Conservation (phyloP, 768 basidiomycete genomes). For the Pholiota microspora region DNA sequence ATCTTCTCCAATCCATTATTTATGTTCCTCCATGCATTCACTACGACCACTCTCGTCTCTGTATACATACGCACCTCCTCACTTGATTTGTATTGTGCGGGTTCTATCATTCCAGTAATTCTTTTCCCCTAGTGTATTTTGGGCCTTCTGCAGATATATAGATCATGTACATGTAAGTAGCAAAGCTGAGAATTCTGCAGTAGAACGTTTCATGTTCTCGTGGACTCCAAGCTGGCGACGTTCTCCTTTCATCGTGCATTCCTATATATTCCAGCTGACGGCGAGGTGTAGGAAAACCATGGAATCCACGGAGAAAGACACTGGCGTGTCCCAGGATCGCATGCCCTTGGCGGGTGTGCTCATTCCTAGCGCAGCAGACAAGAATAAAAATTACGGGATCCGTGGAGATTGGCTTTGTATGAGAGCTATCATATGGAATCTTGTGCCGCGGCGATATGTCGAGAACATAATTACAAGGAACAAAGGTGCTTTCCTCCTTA, state of each 20-base stretch:
- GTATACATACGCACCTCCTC: background rate
- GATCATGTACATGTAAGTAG: conserved; percentile 3
- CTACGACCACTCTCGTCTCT: background rate
- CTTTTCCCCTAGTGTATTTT: conserved; percentile 4
- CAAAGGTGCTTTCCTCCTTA: background rate
- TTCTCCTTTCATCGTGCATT: background rate
- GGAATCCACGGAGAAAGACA: conserved; percentile 4
- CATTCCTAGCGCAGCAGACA: conserved; percentile 1
- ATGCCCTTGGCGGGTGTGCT: background rate
- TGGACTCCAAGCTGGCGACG: background rate
- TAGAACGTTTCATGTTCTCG: conserved; percentile 4
- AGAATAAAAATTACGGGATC: conserved; percentile 7
- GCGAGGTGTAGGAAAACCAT: background rate
- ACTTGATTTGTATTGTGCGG: background rate
- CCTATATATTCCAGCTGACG: background rate
- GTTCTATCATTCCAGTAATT: background rate
- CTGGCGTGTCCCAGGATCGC: background rate
- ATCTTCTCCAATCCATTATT: conserved; percentile 4
- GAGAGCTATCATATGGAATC: background rate
- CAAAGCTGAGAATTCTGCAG: conserved; percentile 1
- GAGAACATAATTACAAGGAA: background rate
- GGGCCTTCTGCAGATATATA: conserved; percentile 1
- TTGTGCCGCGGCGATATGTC: conserved; percentile 3
- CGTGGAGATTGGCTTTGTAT: conserved; percentile 6
- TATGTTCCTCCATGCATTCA: conserved; percentile 3